phyloP scores from a whole-genome alignment of 2,329 filamentous ascomycete species.

The Xylaria sp. region DNA sequence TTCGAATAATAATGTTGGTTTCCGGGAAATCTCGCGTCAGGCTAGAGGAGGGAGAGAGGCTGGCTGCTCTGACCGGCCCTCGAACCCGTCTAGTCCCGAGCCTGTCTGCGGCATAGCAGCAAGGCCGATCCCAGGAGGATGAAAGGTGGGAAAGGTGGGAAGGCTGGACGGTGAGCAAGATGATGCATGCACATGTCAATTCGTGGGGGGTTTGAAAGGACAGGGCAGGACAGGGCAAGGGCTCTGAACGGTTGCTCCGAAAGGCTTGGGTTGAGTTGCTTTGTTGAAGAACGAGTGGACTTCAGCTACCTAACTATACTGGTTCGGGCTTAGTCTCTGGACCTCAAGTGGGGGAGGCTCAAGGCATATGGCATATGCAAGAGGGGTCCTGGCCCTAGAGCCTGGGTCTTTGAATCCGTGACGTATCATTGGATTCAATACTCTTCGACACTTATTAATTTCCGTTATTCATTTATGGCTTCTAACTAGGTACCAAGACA shows the following conservation, averaged over 20 bases:
- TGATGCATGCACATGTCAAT: slow-evolving; percentile 7
- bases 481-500: not conserved
- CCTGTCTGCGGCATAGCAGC: slow-evolving; percentile 1
- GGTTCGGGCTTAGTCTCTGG: not conserved
- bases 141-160: slow-evolving; percentile 19
- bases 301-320: not conserved
- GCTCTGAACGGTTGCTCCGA: not conserved
- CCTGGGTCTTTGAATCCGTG: not conserved
- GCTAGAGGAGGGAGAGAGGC: slow-evolving; percentile 10
- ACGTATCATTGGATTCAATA: slow-evolving; percentile 2
- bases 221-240: no score
- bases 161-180: slow-evolving; percentile 15
- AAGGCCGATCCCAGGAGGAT: slow-evolving; percentile 29
- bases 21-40: slow-evolving; percentile 6
- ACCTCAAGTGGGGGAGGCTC: not conserved
- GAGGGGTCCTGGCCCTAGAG: not conserved
- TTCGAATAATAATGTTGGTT: slow-evolving; percentile 29
- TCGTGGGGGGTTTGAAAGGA: slow-evolving; percentile 18
- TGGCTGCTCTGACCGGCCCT: slow-evolving; percentile 21
- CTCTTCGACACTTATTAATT: slow-evolving; percentile 7
- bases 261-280: not conserved
- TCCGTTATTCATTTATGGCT: not conserved
- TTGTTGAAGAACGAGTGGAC: not conserved
- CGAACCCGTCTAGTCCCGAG: slow-evolving; percentile 20
- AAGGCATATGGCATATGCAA: not conserved